These are phyloP conservation scores for Penicillium soppii DNA, from an alignment of 495 filamentous ascomycete genomes.

Conservation along the genomic window DNA sequence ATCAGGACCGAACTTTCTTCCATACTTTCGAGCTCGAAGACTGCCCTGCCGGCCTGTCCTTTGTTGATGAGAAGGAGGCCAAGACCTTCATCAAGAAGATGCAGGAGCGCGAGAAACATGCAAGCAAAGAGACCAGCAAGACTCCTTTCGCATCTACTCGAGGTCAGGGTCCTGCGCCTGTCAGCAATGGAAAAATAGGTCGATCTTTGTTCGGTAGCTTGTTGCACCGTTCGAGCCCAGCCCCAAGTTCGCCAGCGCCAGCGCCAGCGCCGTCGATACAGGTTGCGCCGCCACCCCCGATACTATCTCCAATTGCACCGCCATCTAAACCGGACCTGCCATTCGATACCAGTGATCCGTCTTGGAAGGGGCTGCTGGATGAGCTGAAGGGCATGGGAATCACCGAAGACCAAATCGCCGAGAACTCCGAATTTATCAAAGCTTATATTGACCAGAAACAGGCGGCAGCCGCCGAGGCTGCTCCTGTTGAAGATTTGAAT, in stretches of 20 bases:
- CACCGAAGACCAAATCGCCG: constrained; percentile 85
- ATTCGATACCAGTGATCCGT: constrained; percentile 79
- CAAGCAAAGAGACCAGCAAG: constrained; percentile 76
- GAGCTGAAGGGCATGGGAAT: constrained; percentile 85
- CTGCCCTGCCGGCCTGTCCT: constrained; percentile 85
- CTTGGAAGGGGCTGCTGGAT: constrained; percentile 79
- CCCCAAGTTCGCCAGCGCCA: constrained; percentile 43
- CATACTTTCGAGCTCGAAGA: constrained; percentile 94
- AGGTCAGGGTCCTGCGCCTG: constrained; percentile 44
- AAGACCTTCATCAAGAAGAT: constrained; percentile 93
- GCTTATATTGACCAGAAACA: constrained; percentile 83
- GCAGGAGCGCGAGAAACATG: constrained; percentile 89
- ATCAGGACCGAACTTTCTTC: constrained; percentile 95
- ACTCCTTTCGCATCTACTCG: constrained; percentile 70
- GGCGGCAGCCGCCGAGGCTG: constrained; percentile 39
- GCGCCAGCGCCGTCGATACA: constrained; percentile 51
- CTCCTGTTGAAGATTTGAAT: constrained; percentile 37
- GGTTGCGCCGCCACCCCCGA: constrained; percentile 43
- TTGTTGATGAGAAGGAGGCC: constrained; percentile 94
- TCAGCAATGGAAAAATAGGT: constrained; percentile 50
- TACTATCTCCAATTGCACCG: constrained; percentile 26
- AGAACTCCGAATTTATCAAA: constrained; percentile 94
- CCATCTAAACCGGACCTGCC: constrained; percentile 53
- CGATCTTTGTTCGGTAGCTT: constrained; percentile 65
- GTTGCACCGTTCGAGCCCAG: constrained; percentile 68